phyloP scores from a whole-genome alignment of 2,329 filamentous ascomycete species.

The Fusarium siculi region DNA sequence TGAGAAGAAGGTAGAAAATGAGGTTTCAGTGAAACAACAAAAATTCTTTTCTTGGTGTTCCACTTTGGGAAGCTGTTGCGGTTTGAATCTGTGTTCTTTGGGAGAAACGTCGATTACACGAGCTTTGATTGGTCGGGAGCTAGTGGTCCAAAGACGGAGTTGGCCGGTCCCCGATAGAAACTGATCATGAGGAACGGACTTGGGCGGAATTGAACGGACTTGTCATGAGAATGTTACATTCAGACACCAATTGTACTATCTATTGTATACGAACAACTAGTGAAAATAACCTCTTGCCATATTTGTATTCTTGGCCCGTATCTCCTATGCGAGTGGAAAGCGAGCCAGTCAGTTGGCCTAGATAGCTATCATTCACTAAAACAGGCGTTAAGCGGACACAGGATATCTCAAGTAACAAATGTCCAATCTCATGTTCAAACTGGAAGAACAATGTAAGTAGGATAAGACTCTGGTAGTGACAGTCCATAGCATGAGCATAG shows the following conservation, averaged over 20 bases:
- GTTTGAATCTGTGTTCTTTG: constrained; percentile 29
- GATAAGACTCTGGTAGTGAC: background rate
- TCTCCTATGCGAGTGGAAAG: background rate
- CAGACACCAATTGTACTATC: too few relatives aligned
- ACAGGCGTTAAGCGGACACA: background rate
- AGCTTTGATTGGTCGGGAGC: constrained; percentile 26
- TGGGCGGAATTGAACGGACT: constrained; percentile 23
- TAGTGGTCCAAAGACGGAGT: constrained; percentile 19
- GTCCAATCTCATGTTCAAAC: background rate
- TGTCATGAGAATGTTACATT: background rate
- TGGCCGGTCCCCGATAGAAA: constrained; percentile 33
- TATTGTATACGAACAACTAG: too few relatives aligned
- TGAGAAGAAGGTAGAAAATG: background rate
- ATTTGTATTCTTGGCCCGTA: background rate
- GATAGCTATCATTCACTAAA: background rate
- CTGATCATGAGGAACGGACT: constrained; percentile 25
- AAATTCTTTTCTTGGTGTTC: constrained; percentile 16
- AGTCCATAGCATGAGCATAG: fast-evolving
- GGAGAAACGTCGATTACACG: constrained; percentile 19
- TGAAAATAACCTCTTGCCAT: background rate
- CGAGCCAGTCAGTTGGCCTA: background rate
- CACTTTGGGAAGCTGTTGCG: constrained; percentile 34
- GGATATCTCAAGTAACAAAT: background rate
- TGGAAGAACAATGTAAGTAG: background rate
- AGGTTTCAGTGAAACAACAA: constrained; percentile 6